Evolutionary conservation across 2,329 filamentous ascomycete species (phyloP), one percentile per base, ranked within the genome.

Genomic region (Hirsutella rhossiliensis): DNA sequence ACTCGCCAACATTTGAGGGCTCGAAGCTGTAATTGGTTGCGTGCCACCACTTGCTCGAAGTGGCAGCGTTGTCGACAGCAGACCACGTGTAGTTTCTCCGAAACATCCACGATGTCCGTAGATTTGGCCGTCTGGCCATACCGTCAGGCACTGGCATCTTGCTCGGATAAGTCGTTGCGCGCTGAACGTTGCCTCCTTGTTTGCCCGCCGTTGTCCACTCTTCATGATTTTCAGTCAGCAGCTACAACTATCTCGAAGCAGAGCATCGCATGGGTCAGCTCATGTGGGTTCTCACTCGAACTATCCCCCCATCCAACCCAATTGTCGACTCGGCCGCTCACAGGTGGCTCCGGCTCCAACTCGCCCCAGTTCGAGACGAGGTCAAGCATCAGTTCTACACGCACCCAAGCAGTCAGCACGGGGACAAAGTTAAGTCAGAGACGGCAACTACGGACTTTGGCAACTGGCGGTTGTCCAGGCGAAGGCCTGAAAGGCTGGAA

Each of bases 61-160:
- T n/a, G 0, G 19, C 12, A 3, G 20, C 32, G 32, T 38, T 28
- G 27, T 38, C 19, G 23, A 43, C 20, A 5, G 23, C 30, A 8
- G 41, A 43, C 41, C 41, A 43, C 1, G 41, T 43, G 23, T 38
- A 43, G 41, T 43, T 43, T 27, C 41, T n/a, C 8, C 41, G 41
- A 12, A 43, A 43, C 9, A 38, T n/a, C 41, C 41, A 43, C 4
- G 41, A 43, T 3, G 23, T 31, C 1, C 20, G 27, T 9, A 30
- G 2, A 15, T 17, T 30, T 1, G 32, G 23, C 15, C 41, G 41
- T n/a, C 23, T 13, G 3, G 9, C 9, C 41, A 43, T 38, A 7
- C 41, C 41, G 23, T 43, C 23, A 3, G 41, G 32, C 6, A 19
- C 9, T 6, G 41, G 41, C 41, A 43, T 43, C 4, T 19, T 11